Base-by-base conservation (phyloP, 768 basidiomycete species). In the Boletellus sp. region DNA sequence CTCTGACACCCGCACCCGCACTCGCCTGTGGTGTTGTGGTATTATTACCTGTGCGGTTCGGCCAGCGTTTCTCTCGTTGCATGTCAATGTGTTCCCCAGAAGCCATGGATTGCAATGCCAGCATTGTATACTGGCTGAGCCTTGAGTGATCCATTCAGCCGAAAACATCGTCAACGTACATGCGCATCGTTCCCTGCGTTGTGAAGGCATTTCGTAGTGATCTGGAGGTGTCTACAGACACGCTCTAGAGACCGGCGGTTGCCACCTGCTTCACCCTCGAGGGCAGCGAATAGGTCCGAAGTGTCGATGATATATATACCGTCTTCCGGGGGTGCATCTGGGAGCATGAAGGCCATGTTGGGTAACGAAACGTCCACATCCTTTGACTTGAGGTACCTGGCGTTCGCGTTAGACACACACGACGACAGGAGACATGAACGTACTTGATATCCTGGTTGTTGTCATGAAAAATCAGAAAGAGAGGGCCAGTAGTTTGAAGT, bases 111-210 rank as follows among this genome's bases (percentile, higher is more conserved):
- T 77, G 77, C 63, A 88, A 62, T 12, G 81, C 80, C 39, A 79
- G 66, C 49, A 92, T 70, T 2, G 88, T 90, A 57, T 81, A 88
- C 90, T 93, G 55, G 34, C 22, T n/a, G 20, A 31, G 23, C 9
- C 9, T 10, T 60, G 15, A 64, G 24, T 11, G 2, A 24, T 19
- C 17, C 8, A 16, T 22, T 26, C 13, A 12, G 7, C 24, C 16
- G 8, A 31, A 7, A 44, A 38, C 10, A 32, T 38, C 19, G 6
- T 26, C 19, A 35, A 65, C 83, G 36, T 57, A 91, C 90, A 63
- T 85, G 77, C 1, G 90, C 90, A 64, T 93, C 89, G 60, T 92
- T 93, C 0, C 90, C 90, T 1, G 88, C 90, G 60, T 94, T 94
- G 73, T 92, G 92, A 50, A 87, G 68, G 56, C 75, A 72, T 31